These are phyloP conservation scores for Colletotrichum cereale DNA, from an alignment of 2,329 filamentous ascomycete species.

Conservation along the genomic window DNA sequence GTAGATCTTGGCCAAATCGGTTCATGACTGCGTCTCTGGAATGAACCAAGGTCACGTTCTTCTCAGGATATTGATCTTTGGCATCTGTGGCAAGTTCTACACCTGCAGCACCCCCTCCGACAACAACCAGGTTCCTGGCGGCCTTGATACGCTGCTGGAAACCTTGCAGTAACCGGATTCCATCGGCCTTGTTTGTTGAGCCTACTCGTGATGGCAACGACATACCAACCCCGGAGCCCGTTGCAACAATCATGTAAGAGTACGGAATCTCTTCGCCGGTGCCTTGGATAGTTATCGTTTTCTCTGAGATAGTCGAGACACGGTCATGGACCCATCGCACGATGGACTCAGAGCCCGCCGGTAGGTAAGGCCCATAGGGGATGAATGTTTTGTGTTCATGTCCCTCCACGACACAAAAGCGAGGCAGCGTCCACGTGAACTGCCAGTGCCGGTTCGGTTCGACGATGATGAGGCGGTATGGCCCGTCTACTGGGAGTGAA, in stretches of 20 bases:
- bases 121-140: conserved; percentile 60
- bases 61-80: conserved; percentile 67
- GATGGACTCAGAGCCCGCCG: conserved; percentile 49
- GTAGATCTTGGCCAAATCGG: conserved; percentile 60
- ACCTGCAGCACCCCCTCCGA: conserved; percentile 72
- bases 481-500: conserved; percentile 59
- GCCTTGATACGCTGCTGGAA: conserved; percentile 61
- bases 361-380: conserved; percentile 63
- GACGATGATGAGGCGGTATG: conserved; percentile 66
- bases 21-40: conserved; percentile 67
- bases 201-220: conserved; percentile 63
- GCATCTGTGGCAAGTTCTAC: conserved; percentile 72
- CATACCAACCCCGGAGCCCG: conserved; percentile 61
- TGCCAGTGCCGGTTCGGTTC: conserved; percentile 73
- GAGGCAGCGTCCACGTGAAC: conserved; percentile 70
- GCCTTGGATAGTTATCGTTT: conserved; percentile 55
- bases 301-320: conserved; percentile 53
- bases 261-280: conserved; percentile 61
- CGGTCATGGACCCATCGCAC: conserved; percentile 58
- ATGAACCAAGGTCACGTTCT: conserved; percentile 69
- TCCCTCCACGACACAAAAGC: conserved; percentile 67
- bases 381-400: conserved; percentile 72
- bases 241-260: conserved; percentile 69
- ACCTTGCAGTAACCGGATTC: conserved; percentile 55
- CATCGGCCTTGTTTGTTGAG: conserved; percentile 56